A percentile compares a stretch with the other conserved stretches of the same genome.
Evolutionary conservation across 805 yeast genomes (phyloP).

Genomic region (Cyberlindnera americana): DNA sequence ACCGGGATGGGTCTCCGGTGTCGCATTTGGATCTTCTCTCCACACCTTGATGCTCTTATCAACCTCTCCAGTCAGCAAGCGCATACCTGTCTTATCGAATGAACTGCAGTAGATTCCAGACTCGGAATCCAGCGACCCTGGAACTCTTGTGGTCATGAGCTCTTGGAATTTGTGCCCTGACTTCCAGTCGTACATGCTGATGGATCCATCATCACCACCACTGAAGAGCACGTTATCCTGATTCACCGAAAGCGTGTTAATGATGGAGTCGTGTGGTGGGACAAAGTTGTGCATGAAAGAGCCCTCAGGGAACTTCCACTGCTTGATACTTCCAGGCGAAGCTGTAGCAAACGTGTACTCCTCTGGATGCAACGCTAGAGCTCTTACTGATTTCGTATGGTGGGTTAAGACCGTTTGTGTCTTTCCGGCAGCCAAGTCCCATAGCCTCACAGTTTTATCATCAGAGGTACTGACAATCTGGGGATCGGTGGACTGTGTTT

Average conservation of each 20-base stretch:
- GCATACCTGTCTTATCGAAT: slow-evolving; percentile 76
- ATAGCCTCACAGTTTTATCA: slow-evolving; percentile 82
- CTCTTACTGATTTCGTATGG: slow-evolving; percentile 78
- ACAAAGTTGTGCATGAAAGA: slow-evolving; percentile 56
- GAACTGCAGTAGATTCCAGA: slow-evolving; percentile 64
- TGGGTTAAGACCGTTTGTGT: slow-evolving; percentile 73
- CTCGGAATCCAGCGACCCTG: slow-evolving; percentile 70
- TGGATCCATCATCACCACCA: slow-evolving; percentile 81
- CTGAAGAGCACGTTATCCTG: slow-evolving; percentile 61
- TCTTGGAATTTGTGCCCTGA: slow-evolving; percentile 62
- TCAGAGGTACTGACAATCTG: slow-evolving; percentile 79
- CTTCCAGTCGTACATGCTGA: slow-evolving; percentile 75
- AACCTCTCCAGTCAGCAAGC: slow-evolving; percentile 84
- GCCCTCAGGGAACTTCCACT: slow-evolving; percentile 83
- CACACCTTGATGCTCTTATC: slow-evolving; percentile 83
- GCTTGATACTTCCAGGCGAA: slow-evolving; percentile 75
- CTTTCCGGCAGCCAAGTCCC: slow-evolving; percentile 85
- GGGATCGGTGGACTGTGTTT: slow-evolving; percentile 71
- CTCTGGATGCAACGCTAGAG: slow-evolving; percentile 61
- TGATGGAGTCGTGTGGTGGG: slow-evolving; percentile 45
- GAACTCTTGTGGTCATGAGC: slow-evolving; percentile 49
- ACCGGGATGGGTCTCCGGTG: slow-evolving; percentile 27
- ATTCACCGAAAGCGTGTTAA: slow-evolving; percentile 68
- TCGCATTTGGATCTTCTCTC: slow-evolving; percentile 43
- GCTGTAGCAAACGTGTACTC: slow-evolving; percentile 78